Percentiles rank a stretch among this genome's conserved stretches.
phyloP scores from a whole-genome alignment of 2,329 filamentous ascomycete genomes.

The Ascochyta viciae-villosae region DNA sequence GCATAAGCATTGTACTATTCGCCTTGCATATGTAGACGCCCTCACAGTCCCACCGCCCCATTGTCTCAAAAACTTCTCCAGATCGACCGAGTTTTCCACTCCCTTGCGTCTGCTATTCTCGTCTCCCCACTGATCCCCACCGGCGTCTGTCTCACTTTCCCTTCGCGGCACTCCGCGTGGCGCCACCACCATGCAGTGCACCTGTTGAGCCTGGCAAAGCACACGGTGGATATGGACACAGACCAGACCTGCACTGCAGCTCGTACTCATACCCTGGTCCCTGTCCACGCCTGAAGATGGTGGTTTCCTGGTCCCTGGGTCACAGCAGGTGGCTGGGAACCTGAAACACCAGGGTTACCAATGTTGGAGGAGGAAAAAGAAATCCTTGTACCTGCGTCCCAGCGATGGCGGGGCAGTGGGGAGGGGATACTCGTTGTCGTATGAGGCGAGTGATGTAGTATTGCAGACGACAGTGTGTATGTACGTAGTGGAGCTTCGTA shows the following conservation, averaged over 20 bases:
- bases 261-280: not conserved
- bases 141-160: not conserved
- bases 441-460: not conserved
- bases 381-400: constrained; percentile 7
- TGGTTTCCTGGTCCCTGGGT: constrained; percentile 12
- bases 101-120: constrained; percentile 9
- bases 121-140: not conserved
- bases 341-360: constrained; percentile 3
- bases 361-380: not conserved
- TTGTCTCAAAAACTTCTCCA: not conserved
- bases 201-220: constrained; percentile 5
- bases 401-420: not conserved
- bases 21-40: constrained; percentile 12
- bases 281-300: not conserved
- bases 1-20: constrained; percentile 3
- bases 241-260: not conserved
- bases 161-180: not conserved
- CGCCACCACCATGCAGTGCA: constrained; percentile 8
- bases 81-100: not conserved
- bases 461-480: not conserved
- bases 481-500: not conserved
- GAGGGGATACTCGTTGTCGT: not conserved
- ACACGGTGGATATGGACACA: not conserved
- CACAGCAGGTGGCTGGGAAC: constrained; percentile 7
- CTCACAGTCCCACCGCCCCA: not conserved